Conservation (phyloP, 768 basidiomycete genomes). For the Amanita molliuscula region DNA sequence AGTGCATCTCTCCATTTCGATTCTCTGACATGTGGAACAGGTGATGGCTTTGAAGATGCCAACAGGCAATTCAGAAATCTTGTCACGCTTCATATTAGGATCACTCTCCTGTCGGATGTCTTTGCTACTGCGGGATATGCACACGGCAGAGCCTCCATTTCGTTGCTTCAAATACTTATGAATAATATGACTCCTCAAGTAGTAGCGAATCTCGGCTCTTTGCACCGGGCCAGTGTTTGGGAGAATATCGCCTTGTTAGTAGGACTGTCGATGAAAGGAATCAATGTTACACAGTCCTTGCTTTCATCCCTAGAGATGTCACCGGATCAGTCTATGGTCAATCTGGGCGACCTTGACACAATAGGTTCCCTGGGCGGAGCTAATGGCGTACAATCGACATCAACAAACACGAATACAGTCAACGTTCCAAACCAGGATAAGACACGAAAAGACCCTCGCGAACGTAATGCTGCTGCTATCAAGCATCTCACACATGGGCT, state of each 20-base stretch:
- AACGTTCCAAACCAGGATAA: conserved; percentile 15
- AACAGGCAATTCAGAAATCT: conserved; percentile 65
- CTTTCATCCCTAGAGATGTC: conserved; percentile 38
- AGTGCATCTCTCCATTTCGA: background rate
- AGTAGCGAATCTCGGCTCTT: conserved; percentile 59
- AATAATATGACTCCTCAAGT: conserved; percentile 50
- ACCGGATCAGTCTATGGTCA: conserved; percentile 29
- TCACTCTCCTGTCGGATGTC: conserved; percentile 79
- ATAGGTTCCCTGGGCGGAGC: conserved; percentile 19
- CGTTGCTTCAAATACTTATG: conserved; percentile 69
- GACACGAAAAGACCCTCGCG: conserved; percentile 35
- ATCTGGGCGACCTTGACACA: conserved; percentile 28
- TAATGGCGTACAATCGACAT: conserved; percentile 19
- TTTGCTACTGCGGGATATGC: conserved; percentile 77
- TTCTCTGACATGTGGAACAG: conserved; percentile 17
- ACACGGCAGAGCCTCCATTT: conserved; percentile 67
- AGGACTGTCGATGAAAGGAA: conserved; percentile 42
- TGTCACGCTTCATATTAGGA: conserved; percentile 65
- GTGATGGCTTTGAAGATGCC: conserved; percentile 34
- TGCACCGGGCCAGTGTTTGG: conserved; percentile 80
- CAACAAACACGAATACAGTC: conserved; percentile 8
- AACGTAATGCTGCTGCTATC: conserved; percentile 65
- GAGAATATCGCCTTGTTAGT: conserved; percentile 75
- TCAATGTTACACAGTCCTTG: conserved; percentile 34
- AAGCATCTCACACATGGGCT: conserved; percentile 75